Evolutionary conservation across 2,329 filamentous ascomycete species (phyloP), one percentile per base, ranked within the genome.

Genomic region (Epichloe coenophiala): DNA sequence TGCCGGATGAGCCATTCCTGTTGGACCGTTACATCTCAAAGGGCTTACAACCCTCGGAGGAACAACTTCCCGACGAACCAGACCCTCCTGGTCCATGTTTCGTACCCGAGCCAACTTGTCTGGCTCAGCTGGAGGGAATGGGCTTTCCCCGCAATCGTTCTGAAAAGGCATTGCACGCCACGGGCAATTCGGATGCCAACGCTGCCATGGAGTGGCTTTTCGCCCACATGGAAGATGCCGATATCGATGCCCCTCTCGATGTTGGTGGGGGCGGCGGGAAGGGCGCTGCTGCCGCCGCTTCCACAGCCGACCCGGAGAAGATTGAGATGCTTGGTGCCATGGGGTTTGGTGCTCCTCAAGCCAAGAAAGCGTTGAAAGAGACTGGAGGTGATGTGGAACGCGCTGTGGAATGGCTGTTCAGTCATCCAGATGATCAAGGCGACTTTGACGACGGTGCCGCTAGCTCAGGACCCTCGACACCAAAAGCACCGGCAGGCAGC

Each of bases 381-480:
- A 96, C 90, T 0, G 78, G 77, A 31, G 90, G 90, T 1, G 84
- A 97, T 64, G 78, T 97, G 57, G 89, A 95, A 67, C 76, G 90
- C 52, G 93, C 94, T n/a, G 80, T 98, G 0, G 93, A 97, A 60
- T 98, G 94, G 93, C 74, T 97, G 4, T 98, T 98, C 63, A 95
- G 77, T 61, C 93, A 98, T 64, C 89, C 88, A 0, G 88, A 96
- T 55, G 90, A 94, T 49, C 75, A 80, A 53, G 86, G 83, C 7
- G 79, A 82, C 40, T 69, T 74, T 50, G 70, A 70, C 4, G 68
- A 70, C 2, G 73, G 71, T 15, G 35, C 23, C 19, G 61, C 60
- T 1, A 5, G 60, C 58, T 57, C 57, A 13, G 61, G 59, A 12
- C 57, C 58, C 6, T 58, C 62, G 3, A 61, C 57, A 2, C 58